phyloP scores from a whole-genome alignment of 768 basidiomycete species.

The Agaricus sinodeliciosus region DNA sequence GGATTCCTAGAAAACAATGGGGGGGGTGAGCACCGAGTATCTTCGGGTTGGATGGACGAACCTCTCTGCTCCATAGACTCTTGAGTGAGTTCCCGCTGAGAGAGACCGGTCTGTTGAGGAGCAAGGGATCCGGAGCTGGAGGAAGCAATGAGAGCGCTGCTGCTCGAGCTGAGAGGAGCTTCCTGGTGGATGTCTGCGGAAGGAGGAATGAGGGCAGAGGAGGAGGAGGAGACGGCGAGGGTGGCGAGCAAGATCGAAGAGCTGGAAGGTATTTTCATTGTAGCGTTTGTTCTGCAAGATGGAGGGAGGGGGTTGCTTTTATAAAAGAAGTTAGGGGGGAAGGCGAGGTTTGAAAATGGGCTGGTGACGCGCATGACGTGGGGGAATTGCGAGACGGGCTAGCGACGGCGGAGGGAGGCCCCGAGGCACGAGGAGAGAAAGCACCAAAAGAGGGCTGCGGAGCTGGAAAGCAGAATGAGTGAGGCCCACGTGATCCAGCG shows the following conservation, averaged over 20 bases:
- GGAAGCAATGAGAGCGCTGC: not conserved
- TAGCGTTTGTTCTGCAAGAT: not conserved
- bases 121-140: not conserved
- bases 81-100: not conserved
- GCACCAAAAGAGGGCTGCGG: slow-evolving; percentile 53
- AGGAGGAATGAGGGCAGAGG: slow-evolving; percentile 38
- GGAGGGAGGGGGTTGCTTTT: slow-evolving; percentile 8
- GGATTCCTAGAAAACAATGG: not conserved
- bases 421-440: slow-evolving; percentile 65
- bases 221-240: slow-evolving; percentile 45
- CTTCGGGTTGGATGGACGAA: too few species aligned
- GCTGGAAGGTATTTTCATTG: slow-evolving; percentile 42
- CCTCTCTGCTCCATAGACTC: not conserved
- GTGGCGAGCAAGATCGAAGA: slow-evolving; percentile 41
- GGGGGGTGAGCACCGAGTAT: not conserved
- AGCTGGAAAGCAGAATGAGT: slow-evolving; percentile 12
- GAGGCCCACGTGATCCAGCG: not conserved
- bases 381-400: not conserved
- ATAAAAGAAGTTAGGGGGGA: not conserved
- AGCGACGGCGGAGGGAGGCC: slow-evolving; percentile 33
- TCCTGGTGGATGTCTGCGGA: slow-evolving; percentile 20
- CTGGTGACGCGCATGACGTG: not conserved
- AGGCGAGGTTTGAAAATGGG: not conserved
- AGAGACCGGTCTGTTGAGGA: not conserved
- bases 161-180: not conserved